Percentiles rank a stretch among this genome's conserved stretches.
phyloP scores from a whole-genome alignment of 2,329 filamentous ascomycete species.

The Trichocomaceae sp. region DNA sequence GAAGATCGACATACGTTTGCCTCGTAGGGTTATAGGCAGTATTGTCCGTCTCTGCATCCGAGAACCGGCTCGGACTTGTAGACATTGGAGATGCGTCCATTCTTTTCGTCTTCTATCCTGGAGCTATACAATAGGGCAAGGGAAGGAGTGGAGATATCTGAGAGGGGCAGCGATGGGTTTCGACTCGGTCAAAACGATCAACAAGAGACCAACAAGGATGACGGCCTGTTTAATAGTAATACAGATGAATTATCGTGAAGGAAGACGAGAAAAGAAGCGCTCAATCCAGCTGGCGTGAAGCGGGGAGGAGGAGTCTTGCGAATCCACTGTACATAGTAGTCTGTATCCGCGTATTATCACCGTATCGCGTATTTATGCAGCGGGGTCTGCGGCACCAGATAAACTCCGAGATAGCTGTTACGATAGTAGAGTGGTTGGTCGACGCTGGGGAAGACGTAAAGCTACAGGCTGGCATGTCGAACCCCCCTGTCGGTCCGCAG shows the following conservation, averaged over 20 bases:
- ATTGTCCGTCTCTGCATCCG: slow-evolving; percentile 12
- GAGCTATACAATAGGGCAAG: neutral
- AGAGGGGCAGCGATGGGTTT: neutral
- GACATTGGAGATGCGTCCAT: slow-evolving; percentile 16
- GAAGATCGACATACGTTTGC: slow-evolving; percentile 22
- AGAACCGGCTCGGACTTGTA: slow-evolving; percentile 5
- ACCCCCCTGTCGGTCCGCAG: neutral
- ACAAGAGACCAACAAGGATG: neutral
- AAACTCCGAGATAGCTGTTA: neutral
- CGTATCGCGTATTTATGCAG: neutral
- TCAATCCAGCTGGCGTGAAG: neutral
- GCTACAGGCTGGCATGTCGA: neutral
- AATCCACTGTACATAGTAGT: too few relatives aligned
- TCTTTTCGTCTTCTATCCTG: slow-evolving; percentile 7
- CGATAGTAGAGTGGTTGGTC: neutral
- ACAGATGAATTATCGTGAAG: neutral
- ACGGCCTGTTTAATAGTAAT: neutral
- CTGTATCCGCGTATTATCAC: neutral
- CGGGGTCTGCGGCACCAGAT: neutral
- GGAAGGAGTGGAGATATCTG: neutral
- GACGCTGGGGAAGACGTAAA: neutral
- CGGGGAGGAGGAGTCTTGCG: slow-evolving; percentile 2
- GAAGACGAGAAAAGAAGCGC: neutral
- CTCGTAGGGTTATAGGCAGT: slow-evolving; percentile 17
- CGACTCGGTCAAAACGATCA: neutral